Evolutionary conservation across 2,329 filamentous ascomycete genomes (phyloP).

Genomic region (Nemania bipapillata): DNA sequence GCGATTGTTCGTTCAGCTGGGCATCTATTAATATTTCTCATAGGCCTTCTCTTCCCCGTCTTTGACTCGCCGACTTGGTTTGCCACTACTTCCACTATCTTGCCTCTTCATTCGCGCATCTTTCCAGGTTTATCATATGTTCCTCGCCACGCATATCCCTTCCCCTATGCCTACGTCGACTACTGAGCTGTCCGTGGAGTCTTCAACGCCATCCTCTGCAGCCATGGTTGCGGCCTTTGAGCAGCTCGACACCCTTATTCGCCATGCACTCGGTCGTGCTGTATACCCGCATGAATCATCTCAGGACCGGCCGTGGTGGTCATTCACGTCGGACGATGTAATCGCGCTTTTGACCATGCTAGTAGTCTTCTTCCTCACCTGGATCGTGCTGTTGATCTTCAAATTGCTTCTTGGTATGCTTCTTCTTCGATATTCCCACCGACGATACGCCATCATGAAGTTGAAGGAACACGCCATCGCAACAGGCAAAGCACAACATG

Average conservation of each 20-base stretch:
- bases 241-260: constrained; percentile 80
- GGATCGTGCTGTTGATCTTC: constrained; percentile 82
- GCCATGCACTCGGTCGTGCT: constrained; percentile 78
- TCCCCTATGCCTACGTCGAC: constrained; percentile 74
- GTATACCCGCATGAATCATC: constrained; percentile 65
- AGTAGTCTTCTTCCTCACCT: constrained; percentile 84
- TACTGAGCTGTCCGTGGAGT: constrained; percentile 73
- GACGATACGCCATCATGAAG: constrained; percentile 85
- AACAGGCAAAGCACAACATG: constrained; percentile 60
- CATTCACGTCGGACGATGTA: constrained; percentile 75
- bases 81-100: constrained; percentile 90
- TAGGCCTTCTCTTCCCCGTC: constrained; percentile 91
- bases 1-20: neutral
- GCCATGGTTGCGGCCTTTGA: constrained; percentile 81
- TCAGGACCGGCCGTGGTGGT: constrained; percentile 59
- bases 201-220: constrained; percentile 72
- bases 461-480: constrained; percentile 67
- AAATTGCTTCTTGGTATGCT: constrained; percentile 91
- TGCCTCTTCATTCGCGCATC: constrained; percentile 95
- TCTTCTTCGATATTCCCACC: constrained; percentile 80
- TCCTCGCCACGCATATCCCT: constrained; percentile 86
- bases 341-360: constrained; percentile 85
- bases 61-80: constrained; percentile 85
- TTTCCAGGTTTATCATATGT: constrained; percentile 98
- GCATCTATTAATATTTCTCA: constrained; percentile 15